These are phyloP conservation scores for Linum tenue DNA, from an alignment of 345 rosid species.

Conservation along the genomic window DNA sequence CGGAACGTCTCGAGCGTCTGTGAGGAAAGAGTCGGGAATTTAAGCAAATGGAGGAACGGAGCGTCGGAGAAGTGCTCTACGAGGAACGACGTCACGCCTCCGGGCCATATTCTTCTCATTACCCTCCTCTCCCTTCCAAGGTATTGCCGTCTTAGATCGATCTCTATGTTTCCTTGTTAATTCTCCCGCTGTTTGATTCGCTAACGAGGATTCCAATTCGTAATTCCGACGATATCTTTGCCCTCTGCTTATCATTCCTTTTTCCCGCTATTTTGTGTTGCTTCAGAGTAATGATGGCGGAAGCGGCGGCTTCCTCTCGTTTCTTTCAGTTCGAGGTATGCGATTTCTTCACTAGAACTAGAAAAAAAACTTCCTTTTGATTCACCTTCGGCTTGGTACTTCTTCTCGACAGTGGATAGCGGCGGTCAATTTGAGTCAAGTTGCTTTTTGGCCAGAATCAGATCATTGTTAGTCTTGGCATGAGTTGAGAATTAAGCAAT, in stretches of 20 bases:
- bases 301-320: constrained; percentile 43
- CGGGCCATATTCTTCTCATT: constrained; percentile 45
- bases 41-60: constrained; percentile 6
- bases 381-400: too few species aligned
- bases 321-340: constrained; percentile 43
- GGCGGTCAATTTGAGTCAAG: neutral
- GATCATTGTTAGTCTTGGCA: neutral
- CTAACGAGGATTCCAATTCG: neutral
- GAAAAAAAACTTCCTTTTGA: neutral
- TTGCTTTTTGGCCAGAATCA: neutral
- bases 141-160: constrained; percentile 7
- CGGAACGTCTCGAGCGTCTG: neutral
- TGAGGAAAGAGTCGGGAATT: neutral
- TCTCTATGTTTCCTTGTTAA: constrained; percentile 25
- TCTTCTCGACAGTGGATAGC: neutral
- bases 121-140: constrained; percentile 49
- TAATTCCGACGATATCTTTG: neutral
- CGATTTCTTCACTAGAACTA: neutral
- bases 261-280: constrained; percentile 1
- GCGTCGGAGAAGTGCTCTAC: constrained; percentile 36
- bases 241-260: neutral
- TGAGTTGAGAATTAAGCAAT: neutral
- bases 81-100: constrained; percentile 67
- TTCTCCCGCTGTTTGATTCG: neutral
- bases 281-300: constrained; percentile 36